Conservation (phyloP, 1,139 yeast genomes). For the Arxiozyma bovina region DNA sequence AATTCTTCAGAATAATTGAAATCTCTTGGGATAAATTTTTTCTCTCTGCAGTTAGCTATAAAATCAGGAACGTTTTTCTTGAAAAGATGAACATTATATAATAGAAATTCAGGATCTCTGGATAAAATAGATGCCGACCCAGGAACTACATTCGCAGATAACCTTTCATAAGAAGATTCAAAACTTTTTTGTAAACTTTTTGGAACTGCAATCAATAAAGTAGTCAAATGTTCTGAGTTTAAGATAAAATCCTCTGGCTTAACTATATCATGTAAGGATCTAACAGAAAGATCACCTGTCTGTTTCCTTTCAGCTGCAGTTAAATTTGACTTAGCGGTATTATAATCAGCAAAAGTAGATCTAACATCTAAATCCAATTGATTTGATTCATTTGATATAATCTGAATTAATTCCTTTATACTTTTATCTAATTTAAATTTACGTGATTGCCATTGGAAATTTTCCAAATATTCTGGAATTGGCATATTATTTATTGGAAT, state of each 20-base stretch:
- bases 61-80: constrained; percentile 70
- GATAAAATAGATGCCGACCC: constrained; percentile 69
- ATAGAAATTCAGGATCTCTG: constrained; percentile 61
- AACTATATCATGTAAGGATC: constrained; percentile 84
- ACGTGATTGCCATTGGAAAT: constrained; percentile 78
- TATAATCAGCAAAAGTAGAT: constrained; percentile 58
- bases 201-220: constrained; percentile 83
- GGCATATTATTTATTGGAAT: constrained; percentile 42
- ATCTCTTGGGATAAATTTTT: constrained; percentile 89
- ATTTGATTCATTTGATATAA: constrained; percentile 67
- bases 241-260: constrained; percentile 75
- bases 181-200: constrained; percentile 52
- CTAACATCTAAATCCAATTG: constrained; percentile 79
- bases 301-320: constrained; percentile 86
- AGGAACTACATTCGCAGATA: constrained; percentile 80
- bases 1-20: constrained; percentile 76
- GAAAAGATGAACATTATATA: constrained; percentile 77
- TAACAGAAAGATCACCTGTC: constrained; percentile 86
- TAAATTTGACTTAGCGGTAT: constrained; percentile 72
- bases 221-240: constrained; percentile 76
- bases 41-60: constrained; percentile 64
- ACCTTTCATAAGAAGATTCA: constrained; percentile 60
- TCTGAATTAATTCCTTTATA: constrained; percentile 61
- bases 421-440: constrained; percentile 82
- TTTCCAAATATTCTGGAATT: constrained; percentile 52